Evolutionary conservation across 75 land plant species (phyloP).

Genomic region (Sequoia sempervirens): DNA sequence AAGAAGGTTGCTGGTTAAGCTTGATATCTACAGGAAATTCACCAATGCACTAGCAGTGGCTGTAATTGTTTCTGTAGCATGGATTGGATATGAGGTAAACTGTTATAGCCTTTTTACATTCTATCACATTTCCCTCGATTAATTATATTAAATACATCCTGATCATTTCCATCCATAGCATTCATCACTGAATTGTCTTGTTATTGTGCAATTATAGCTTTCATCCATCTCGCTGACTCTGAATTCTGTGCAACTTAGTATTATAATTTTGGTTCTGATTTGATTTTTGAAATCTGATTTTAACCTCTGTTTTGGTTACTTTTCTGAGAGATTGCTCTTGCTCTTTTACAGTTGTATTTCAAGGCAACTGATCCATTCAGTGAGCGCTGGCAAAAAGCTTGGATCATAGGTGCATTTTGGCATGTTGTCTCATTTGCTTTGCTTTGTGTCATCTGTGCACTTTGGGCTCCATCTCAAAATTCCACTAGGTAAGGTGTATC

Average conservation of each 20-base stretch:
- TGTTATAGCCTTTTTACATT: not conserved
- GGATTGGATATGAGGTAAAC: slow-evolving; percentile 92
- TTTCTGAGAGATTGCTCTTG: not conserved
- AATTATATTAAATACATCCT: not conserved
- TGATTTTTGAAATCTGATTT: too few relatives aligned
- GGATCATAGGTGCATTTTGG: slow-evolving; percentile 95
- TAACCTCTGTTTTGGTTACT: not conserved
- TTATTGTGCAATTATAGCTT: not conserved
- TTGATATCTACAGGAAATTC: slow-evolving; percentile 91
- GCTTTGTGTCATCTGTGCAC: slow-evolving; percentile 76
- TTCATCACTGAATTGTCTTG: not conserved
- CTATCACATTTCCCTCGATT: not conserved
- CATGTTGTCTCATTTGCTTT: slow-evolving; percentile 70
- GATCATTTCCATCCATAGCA: not conserved
- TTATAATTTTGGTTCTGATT: not conserved
- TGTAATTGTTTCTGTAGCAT: slow-evolving; percentile 76
- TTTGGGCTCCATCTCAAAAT: slow-evolving; percentile 96
- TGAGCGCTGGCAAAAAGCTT: slow-evolving; percentile 88
- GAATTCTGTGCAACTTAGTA: not conserved
- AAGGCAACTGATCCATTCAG: slow-evolving; percentile 76
- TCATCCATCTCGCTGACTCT: not conserved
- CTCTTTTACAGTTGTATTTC: slow-evolving; percentile 69
- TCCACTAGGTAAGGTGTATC: slow-evolving; percentile 62
- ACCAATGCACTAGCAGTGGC: slow-evolving; percentile 88
- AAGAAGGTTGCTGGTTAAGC: slow-evolving; percentile 64